Evolutionary conservation across 441 rosid genomes (phyloP).

Genomic region (Melastoma candidum): DNA sequence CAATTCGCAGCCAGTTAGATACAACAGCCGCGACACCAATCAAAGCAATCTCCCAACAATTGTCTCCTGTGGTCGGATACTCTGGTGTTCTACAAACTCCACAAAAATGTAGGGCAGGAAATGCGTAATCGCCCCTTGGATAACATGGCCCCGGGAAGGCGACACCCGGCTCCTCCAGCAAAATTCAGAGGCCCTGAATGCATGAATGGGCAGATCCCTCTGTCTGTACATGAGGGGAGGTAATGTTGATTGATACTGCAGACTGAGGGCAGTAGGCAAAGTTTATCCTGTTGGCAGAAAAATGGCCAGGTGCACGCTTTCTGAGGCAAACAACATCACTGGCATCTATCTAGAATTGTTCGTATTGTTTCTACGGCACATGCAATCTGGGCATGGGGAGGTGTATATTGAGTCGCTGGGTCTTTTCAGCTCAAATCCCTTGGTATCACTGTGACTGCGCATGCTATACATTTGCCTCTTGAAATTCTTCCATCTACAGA

Average conservation of each 20-base stretch:
- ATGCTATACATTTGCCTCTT: constrained; percentile 86
- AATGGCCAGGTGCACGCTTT: constrained; percentile 9
- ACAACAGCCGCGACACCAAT: constrained; percentile 36
- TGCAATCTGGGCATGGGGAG: constrained; percentile 97
- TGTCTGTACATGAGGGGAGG: constrained; percentile 16
- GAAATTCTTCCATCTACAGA: constrained; percentile 83
- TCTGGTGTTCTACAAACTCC: constrained; percentile 9
- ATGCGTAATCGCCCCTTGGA: constrained; percentile 18
- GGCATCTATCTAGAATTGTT: constrained; percentile 40
- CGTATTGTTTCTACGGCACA: constrained; percentile 74
- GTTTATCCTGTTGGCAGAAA: constrained; percentile 18
- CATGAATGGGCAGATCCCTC: constrained; percentile 25
- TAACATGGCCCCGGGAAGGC: constrained; percentile 22
- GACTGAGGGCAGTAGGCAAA: constrained; percentile 27
- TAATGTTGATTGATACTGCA: constrained; percentile 53
- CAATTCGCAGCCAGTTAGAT: constrained; percentile 37
- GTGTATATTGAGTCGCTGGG: constrained; percentile 82
- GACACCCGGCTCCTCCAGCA: constrained; percentile 27
- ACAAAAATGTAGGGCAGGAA: constrained; percentile 27
- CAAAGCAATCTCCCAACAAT: constrained; percentile 12
- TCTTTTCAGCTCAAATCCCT: constrained; percentile 89
- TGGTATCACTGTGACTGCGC: constrained; percentile 89
- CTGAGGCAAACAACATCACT: constrained; percentile 30
- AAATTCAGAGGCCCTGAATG: constrained; percentile 32
- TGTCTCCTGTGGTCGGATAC: constrained; percentile 14